These are phyloP conservation scores for Vanderwaltozyma tropicalis DNA, from an alignment of 805 yeast species.

Conservation along the genomic window DNA sequence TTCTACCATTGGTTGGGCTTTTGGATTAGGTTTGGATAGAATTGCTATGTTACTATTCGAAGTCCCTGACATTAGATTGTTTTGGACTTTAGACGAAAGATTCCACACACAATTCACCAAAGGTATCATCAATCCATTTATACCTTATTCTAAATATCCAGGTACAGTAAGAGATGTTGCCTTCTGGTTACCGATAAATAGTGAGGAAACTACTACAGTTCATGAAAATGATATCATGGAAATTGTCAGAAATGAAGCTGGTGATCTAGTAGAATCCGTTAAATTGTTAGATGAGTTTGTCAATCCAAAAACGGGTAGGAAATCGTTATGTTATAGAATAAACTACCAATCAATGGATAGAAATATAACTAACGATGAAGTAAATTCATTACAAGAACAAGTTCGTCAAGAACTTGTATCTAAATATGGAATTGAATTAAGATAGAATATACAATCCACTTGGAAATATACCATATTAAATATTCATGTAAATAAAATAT, in stretches of 20 bases:
- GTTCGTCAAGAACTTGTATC: slow-evolving; percentile 50
- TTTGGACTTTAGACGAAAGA: slow-evolving; percentile 80
- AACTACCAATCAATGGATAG: slow-evolving; percentile 95
- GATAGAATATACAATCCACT: neutral
- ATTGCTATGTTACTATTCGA: slow-evolving; percentile 93
- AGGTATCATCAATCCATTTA: slow-evolving; percentile 60
- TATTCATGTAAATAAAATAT: no score
- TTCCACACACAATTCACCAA: slow-evolving; percentile 62
- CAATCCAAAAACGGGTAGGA: slow-evolving; percentile 72
- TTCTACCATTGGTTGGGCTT: slow-evolving; percentile 87
- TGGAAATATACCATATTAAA: neutral
- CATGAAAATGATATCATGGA: slow-evolving; percentile 95
- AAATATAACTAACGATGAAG: slow-evolving; percentile 73
- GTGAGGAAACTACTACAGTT: slow-evolving; percentile 28
- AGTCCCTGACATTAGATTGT: slow-evolving; percentile 86
- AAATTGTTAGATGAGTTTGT: slow-evolving; percentile 66
- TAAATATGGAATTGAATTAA: slow-evolving; percentile 45
- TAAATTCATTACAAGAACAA: slow-evolving; percentile 58
- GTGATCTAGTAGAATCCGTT: slow-evolving; percentile 84
- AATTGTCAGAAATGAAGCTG: slow-evolving; percentile 71
- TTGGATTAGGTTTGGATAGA: slow-evolving; percentile 91
- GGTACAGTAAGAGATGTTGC: slow-evolving; percentile 80
- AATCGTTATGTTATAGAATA: slow-evolving; percentile 79
- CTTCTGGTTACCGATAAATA: slow-evolving; percentile 69
- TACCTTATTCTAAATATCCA: slow-evolving; percentile 86